Conservation (phyloP, 225 moss, liverwort and hornwort genomes). For the Climacium dendroides region DNA sequence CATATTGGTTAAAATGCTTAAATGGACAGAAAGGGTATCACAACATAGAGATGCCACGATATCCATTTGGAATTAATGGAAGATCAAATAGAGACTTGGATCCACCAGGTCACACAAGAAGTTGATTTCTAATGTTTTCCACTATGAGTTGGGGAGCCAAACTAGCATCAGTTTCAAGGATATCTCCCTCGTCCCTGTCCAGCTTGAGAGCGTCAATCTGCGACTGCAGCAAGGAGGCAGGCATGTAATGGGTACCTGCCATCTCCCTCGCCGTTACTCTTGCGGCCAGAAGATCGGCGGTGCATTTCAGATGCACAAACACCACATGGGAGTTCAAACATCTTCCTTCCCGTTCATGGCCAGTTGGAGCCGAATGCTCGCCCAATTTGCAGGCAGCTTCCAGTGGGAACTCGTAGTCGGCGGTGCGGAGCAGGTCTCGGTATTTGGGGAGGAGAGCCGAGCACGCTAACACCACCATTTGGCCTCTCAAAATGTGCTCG, state of each 20-base stretch:
- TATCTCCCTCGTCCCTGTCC: constrained; percentile 28
- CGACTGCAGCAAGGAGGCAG: constrained; percentile 56
- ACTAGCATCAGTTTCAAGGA: constrained; percentile 24
- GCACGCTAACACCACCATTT: constrained; percentile 61
- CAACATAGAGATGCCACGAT: neutral
- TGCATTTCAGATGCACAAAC: constrained; percentile 56
- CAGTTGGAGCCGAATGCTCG: neutral
- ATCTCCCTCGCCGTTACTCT: constrained; percentile 53
- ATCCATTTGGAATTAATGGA: neutral
- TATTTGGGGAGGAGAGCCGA: constrained; percentile 65
- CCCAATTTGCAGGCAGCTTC: neutral
- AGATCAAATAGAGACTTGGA: neutral
- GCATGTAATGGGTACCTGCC: constrained; percentile 72
- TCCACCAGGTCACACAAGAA: neutral
- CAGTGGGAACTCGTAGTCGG: constrained; percentile 12
- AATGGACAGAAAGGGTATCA: neutral
- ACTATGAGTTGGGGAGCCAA: constrained; percentile 12
- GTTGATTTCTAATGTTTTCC: neutral
- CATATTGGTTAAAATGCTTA: too few relatives aligned
- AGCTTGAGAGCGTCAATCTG: constrained; percentile 48
- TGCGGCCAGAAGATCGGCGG: constrained; percentile 31
- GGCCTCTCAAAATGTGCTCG: constrained; percentile 30
- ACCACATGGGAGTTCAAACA: constrained; percentile 6
- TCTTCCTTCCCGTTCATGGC: neutral
- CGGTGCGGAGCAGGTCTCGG: constrained; percentile 56